These are phyloP conservation scores for Elaphomyces granulatus DNA, from an alignment of 495 filamentous ascomycete species.

Conservation along the genomic window DNA sequence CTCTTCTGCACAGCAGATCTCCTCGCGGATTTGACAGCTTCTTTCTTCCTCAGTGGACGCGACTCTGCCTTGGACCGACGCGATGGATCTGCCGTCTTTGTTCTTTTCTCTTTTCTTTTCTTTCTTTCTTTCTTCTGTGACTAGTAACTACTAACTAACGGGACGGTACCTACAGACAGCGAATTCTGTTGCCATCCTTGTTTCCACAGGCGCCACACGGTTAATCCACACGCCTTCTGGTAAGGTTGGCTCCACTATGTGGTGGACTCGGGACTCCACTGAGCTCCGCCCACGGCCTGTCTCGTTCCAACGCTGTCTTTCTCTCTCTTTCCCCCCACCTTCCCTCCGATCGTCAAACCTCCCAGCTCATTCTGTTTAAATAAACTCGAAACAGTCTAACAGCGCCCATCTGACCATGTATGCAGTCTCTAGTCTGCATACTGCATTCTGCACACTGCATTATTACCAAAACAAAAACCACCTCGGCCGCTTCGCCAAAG, in stretches of 20 bases:
- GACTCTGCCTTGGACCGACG: too few relatives aligned
- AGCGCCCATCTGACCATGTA: too few relatives aligned
- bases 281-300: not conserved
- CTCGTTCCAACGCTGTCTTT: not conserved
- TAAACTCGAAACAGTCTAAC: conserved; percentile 38
- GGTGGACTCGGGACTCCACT: not conserved
- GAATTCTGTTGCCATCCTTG: conserved; percentile 20
- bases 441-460: too few relatives aligned
- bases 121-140: not conserved
- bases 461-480: too few relatives aligned
- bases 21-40: too few relatives aligned
- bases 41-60: too few relatives aligned
- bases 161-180: too few relatives aligned
- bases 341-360: conserved; percentile 4
- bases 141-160: too few relatives aligned
- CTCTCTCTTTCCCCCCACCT: not conserved
- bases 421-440: too few relatives aligned
- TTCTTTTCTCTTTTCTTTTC: conserved; percentile 1
- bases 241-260: conserved; percentile 12
- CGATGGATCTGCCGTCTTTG: conserved; percentile 1
- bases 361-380: conserved; percentile 18
- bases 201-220: conserved; percentile 18
- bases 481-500: too few relatives aligned
- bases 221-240: conserved; percentile 11
- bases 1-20: too few relatives aligned